Percentiles rank a stretch among this genome's conserved stretches.
Evolutionary conservation across 495 filamentous ascomycete species (phyloP).

Genomic region (Saxophila tyrrhenica): DNA sequence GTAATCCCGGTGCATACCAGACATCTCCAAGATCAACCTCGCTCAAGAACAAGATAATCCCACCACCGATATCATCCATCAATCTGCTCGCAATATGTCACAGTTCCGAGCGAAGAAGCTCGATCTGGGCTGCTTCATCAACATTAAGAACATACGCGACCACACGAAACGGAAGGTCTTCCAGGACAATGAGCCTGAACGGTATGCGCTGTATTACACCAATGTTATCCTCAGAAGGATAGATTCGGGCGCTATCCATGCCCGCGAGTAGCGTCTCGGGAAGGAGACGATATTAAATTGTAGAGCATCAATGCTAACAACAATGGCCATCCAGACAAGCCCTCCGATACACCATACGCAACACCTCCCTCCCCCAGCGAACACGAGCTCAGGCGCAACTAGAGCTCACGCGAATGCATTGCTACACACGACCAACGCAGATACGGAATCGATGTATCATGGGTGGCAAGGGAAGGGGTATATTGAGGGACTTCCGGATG

Average conservation of each 20-base stretch:
- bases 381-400: slow-evolving; percentile 82
- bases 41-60: no score
- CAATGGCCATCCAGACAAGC: slow-evolving; percentile 57
- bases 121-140: slow-evolving; percentile 74
- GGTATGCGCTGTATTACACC: slow-evolving; percentile 38
- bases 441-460: slow-evolving; percentile 86
- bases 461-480: slow-evolving; percentile 73
- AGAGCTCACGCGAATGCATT: slow-evolving; percentile 85
- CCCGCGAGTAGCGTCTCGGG: no score
- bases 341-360: slow-evolving; percentile 85
- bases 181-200: slow-evolving; percentile 70
- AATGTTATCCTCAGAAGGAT: background rate
- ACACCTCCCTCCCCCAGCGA: slow-evolving; percentile 71
- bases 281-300: no score
- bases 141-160: slow-evolving; percentile 74
- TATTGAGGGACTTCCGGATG: slow-evolving; percentile 83
- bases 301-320: no score
- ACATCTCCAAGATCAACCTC: no score
- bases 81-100: slow-evolving; percentile 43
- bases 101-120: slow-evolving; percentile 79
- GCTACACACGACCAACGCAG: slow-evolving; percentile 84
- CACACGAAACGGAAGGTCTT: slow-evolving; percentile 92
- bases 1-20: no score
- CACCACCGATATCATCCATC: background rate
- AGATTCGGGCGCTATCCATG: no score